Evolutionary conservation across 108 stramenopile species (phyloP).

Genomic region (Skeletonema potamos): DNA sequence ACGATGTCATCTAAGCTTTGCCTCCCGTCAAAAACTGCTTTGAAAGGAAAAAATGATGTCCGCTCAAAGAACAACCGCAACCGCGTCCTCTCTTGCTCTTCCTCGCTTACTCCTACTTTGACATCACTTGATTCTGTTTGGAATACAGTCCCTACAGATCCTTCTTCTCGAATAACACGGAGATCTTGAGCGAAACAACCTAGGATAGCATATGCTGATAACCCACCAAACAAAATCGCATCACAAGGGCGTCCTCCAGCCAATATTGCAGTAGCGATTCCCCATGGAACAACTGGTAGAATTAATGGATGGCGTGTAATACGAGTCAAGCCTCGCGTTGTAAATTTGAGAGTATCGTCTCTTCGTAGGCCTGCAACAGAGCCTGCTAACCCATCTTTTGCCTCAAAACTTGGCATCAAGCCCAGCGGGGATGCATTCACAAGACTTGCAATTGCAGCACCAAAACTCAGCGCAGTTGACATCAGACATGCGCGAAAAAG

Average conservation of each 20-base stretch:
- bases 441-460: conserved; percentile 52
- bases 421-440: conserved; percentile 57
- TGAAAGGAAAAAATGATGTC: conserved; percentile 58
- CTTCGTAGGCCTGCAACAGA: conserved; percentile 15
- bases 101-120: conserved; percentile 2
- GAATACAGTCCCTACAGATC: conserved; percentile 63
- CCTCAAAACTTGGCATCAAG: conserved; percentile 43
- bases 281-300: conserved; percentile 65
- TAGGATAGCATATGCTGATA: conserved; percentile 52
- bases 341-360: conserved; percentile 49
- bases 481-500: conserved; percentile 15
- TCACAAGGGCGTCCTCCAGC: conserved; percentile 43
- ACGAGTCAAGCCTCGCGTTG: conserved; percentile 50
- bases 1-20: conserved; percentile 36
- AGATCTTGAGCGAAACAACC: conserved; percentile 62
- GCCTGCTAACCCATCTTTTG: conserved; percentile 3
- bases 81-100: conserved; percentile 2
- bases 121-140: not conserved
- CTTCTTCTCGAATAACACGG: conserved; percentile 55
- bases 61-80: conserved; percentile 43
- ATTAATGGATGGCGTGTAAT: conserved; percentile 63
- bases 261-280: conserved; percentile 39
- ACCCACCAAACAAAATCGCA: conserved; percentile 48
- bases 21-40: conserved; percentile 48
- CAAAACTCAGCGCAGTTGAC: conserved; percentile 37